Conservation (phyloP, 2,329 filamentous ascomycete species). For the Periconia sp. region DNA sequence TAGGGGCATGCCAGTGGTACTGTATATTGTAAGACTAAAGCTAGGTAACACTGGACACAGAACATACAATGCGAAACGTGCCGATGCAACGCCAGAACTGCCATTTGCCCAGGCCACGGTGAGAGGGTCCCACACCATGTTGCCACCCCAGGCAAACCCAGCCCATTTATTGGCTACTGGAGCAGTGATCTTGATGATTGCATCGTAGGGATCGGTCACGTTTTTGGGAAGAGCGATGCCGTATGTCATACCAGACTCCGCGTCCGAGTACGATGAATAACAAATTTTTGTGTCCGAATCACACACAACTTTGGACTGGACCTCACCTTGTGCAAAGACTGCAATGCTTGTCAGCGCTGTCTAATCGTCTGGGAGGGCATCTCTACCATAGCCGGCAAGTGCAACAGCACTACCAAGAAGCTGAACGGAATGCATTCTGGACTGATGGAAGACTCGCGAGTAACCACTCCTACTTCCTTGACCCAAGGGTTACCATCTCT, state of each 20-base stretch:
- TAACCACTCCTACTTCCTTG: slow-evolving; percentile 8
- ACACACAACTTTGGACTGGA: slow-evolving; percentile 34
- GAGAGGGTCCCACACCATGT: slow-evolving; percentile 43
- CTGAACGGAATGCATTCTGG: slow-evolving; percentile 36
- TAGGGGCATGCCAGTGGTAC: slow-evolving; percentile 32
- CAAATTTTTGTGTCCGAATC: slow-evolving; percentile 39
- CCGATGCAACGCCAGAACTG: slow-evolving; percentile 31
- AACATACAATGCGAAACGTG: slow-evolving; percentile 40
- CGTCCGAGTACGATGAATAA: slow-evolving; percentile 36
- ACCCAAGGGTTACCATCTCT: slow-evolving; percentile 18
- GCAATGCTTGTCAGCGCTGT: slow-evolving; percentile 14
- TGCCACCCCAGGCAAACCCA: slow-evolving; percentile 40
- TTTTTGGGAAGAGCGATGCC: slow-evolving; percentile 38
- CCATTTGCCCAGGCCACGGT: slow-evolving; percentile 39
- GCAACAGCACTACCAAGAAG: slow-evolving; percentile 33
- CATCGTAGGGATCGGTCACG: slow-evolving; percentile 38
- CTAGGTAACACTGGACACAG: not conserved
- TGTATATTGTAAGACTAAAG: slow-evolving; percentile 25
- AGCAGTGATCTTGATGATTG: slow-evolving; percentile 35
- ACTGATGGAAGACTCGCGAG: slow-evolving; percentile 6
- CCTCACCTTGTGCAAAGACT: slow-evolving; percentile 39
- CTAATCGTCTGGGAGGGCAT: not conserved
- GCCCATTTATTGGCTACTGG: slow-evolving; percentile 33
- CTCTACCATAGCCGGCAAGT: slow-evolving; percentile 32
- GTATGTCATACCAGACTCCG: slow-evolving; percentile 35